These are phyloP conservation scores for Colletotrichum tropicale DNA, from an alignment of 2,329 filamentous ascomycete species.

Conservation along the genomic window DNA sequence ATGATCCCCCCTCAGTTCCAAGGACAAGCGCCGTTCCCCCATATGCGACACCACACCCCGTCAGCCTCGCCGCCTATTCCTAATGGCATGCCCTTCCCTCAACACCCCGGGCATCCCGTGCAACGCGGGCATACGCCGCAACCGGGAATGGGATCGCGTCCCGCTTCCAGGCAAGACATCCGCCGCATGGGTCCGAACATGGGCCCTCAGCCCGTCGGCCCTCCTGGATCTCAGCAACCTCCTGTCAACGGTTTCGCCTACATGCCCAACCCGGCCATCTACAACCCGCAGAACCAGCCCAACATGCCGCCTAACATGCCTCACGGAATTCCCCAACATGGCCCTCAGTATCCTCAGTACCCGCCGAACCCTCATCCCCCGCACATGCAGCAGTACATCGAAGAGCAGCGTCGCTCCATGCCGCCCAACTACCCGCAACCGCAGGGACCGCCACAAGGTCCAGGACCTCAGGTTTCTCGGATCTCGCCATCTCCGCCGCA, in stretches of 20 bases:
- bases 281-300: slow-evolving; percentile 67
- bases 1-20: slow-evolving; percentile 76
- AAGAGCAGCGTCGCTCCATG: slow-evolving; percentile 76
- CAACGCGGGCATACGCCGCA: slow-evolving; percentile 81
- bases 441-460: slow-evolving; percentile 53
- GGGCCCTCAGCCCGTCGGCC: slow-evolving; percentile 64
- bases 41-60: slow-evolving; percentile 81
- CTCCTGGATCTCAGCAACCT: slow-evolving; percentile 58
- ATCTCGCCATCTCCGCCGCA: slow-evolving; percentile 66
- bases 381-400: slow-evolving; percentile 72
- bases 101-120: slow-evolving; percentile 46
- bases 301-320: slow-evolving; percentile 42
- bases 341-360: slow-evolving; percentile 42
- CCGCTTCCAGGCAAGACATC: slow-evolving; percentile 80
- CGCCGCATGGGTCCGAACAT: slow-evolving; percentile 78
- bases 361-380: slow-evolving; percentile 24
- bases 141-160: slow-evolving; percentile 75
- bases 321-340: slow-evolving; percentile 40
- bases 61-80: slow-evolving; percentile 88
- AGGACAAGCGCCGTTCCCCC: slow-evolving; percentile 73
- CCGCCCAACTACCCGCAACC: slow-evolving; percentile 65
- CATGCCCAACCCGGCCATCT: slow-evolving; percentile 85
- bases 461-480: slow-evolving; percentile 48
- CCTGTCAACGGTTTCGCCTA: slow-evolving; percentile 77
- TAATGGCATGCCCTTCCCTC: slow-evolving; percentile 74